Conservation (phyloP, 805 yeast species). For the Candida silvicultrix region DNA sequence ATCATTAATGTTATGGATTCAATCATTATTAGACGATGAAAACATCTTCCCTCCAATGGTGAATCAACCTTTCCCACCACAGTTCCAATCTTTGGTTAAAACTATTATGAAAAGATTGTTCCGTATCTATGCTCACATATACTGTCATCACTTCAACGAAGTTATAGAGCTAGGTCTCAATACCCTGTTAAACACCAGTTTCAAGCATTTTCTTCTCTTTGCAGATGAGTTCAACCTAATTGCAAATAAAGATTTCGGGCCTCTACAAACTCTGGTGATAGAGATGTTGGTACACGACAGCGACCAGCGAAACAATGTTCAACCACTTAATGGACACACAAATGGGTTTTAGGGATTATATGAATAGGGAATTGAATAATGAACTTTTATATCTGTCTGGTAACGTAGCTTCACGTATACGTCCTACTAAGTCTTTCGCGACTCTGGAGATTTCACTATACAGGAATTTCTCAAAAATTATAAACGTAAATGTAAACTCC, state of each 20-base stretch:
- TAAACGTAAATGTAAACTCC: too few species aligned
- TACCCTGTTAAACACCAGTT: constrained; percentile 86
- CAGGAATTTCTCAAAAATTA: too few species aligned
- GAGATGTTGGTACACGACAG: constrained; percentile 25
- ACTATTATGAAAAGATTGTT: constrained; percentile 88
- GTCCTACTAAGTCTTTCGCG: too few species aligned
- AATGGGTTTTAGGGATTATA: background rate
- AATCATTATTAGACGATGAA: constrained; percentile 86
- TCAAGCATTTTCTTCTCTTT: constrained; percentile 89
- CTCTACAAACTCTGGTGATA: constrained; percentile 74
- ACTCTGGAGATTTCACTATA: too few species aligned
- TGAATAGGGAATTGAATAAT: too few species aligned
- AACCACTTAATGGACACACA: background rate
- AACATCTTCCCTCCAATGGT: constrained; percentile 81
- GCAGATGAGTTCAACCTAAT: constrained; percentile 78
- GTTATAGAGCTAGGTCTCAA: constrained; percentile 88
- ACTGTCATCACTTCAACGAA: constrained; percentile 97
- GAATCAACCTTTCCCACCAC: constrained; percentile 89
- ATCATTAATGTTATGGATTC: constrained; percentile 91
- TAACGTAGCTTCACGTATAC: too few species aligned
- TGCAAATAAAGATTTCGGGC: constrained; percentile 81
- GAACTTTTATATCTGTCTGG: too few species aligned
- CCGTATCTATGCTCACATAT: constrained; percentile 94
- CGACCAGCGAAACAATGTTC: background rate
- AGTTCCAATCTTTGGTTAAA: constrained; percentile 70